phyloP scores from a whole-genome alignment of 805 yeast species.

The Wickerhamomyces strasburgensis region DNA sequence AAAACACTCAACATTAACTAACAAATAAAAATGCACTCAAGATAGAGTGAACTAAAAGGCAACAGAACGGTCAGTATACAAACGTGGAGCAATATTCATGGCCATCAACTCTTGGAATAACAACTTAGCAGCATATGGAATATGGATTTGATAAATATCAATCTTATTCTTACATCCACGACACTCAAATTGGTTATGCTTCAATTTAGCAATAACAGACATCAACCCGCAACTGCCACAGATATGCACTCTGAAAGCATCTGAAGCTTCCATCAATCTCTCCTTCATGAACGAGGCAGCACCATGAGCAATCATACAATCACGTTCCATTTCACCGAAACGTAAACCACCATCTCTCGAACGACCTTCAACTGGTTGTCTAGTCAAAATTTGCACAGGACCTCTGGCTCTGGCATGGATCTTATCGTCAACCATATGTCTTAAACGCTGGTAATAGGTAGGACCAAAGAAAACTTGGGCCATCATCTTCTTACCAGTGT shows the following conservation, averaged over 20 bases:
- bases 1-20: too few relatives aligned
- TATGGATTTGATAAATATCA: conserved; percentile 93
- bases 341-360: conserved; percentile 99
- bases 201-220: conserved; percentile 95
- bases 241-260: conserved; percentile 95
- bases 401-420: conserved; percentile 99
- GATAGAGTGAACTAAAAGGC: conserved; percentile 26
- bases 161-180: conserved; percentile 98
- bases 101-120: conserved; percentile 99
- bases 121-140: conserved; percentile 97
- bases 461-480: conserved; percentile 99
- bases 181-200: conserved; percentile 97
- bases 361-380: conserved; percentile 99
- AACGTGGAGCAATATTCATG: conserved; percentile 96
- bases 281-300: conserved; percentile 98
- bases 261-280: conserved; percentile 98
- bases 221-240: conserved; percentile 98
- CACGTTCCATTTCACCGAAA: conserved; percentile 99
- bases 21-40: conserved; percentile 1
- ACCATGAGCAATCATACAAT: conserved; percentile 99
- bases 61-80: conserved; percentile 89
- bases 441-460: conserved; percentile 94
- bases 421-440: conserved; percentile 99
- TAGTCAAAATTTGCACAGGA: conserved; percentile 93
- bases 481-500: conserved; percentile 96